phyloP scores from a whole-genome alignment of 1,284 basidiomycete species.

The Ganoderma sp. region DNA sequence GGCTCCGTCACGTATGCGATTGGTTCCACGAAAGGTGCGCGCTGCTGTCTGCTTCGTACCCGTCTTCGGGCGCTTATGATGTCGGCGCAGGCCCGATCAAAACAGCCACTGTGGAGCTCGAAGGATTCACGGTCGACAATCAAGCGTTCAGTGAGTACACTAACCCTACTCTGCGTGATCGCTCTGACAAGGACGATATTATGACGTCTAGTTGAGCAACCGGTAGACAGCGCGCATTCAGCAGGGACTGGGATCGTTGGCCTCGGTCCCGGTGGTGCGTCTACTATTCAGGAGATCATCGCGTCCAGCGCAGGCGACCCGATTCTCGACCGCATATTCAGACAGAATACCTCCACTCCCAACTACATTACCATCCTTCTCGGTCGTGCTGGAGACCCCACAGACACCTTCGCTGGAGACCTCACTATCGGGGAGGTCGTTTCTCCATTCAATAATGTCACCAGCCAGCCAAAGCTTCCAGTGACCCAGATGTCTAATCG shows the following conservation, averaged over 20 bases:
- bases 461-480: constrained; percentile 43
- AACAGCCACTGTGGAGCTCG: constrained; percentile 57
- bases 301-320: constrained; percentile 48
- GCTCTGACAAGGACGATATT: background rate
- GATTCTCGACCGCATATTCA: constrained; percentile 68
- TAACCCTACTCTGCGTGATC: background rate
- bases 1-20: constrained; percentile 57
- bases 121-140: constrained; percentile 55
- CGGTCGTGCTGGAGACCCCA: constrained; percentile 41
- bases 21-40: constrained; percentile 53
- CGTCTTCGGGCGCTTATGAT: background rate
- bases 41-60: background rate
- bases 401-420: constrained; percentile 44
- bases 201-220: constrained; percentile 33
- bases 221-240: constrained; percentile 35
- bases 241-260: constrained; percentile 46
- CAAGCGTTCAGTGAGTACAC: constrained; percentile 68
- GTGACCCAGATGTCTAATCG: constrained; percentile 34
- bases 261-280: constrained; percentile 46
- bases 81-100: constrained; percentile 53
- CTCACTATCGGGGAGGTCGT: constrained; percentile 46
- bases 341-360: constrained; percentile 57
- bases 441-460: constrained; percentile 42
- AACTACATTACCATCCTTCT: constrained; percentile 61
- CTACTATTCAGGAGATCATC: constrained; percentile 37